These are phyloP conservation scores for Vinca minor DNA, from an alignment of 257 asterid species.

Conservation along the genomic window DNA sequence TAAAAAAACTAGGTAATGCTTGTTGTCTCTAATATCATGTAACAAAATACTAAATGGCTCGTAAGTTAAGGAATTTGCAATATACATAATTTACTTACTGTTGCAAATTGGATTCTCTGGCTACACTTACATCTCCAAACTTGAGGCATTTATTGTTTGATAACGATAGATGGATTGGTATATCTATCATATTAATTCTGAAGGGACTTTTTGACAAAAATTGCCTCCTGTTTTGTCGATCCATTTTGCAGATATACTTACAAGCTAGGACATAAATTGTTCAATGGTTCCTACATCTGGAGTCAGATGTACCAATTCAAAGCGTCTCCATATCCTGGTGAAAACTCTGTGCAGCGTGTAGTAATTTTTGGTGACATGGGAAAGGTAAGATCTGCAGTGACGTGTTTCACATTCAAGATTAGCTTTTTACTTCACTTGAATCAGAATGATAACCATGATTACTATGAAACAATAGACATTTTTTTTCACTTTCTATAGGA, in stretches of 20 bases:
- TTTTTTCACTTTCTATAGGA: not conserved
- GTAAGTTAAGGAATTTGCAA: not conserved
- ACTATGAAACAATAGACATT: not conserved
- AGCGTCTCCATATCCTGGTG: conserved; percentile 96
- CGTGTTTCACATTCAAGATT: not conserved
- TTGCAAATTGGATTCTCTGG: not conserved
- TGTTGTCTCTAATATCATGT: not conserved
- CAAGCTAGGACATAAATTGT: conserved; percentile 71
- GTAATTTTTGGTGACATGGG: conserved; percentile 97
- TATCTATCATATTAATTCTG: not conserved
- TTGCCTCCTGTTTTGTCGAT: not conserved
- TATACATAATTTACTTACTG: not conserved
- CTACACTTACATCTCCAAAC: not conserved
- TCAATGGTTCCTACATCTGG: conserved; percentile 57
- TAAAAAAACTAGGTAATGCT: not conserved
- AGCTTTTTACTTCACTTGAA: not conserved
- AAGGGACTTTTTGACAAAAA: not conserved
- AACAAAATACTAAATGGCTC: not conserved
- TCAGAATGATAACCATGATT: not conserved
- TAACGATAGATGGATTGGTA: not conserved
- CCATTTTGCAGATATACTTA: conserved; percentile 65
- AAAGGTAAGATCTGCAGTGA: conserved; percentile 42
- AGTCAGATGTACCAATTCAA: conserved; percentile 54
- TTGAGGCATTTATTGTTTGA: not conserved
- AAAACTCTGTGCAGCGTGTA: conserved; percentile 69